Base-by-base conservation (phyloP, 2,329 filamentous ascomycete genomes). In the Fusarium liriodendri region DNA sequence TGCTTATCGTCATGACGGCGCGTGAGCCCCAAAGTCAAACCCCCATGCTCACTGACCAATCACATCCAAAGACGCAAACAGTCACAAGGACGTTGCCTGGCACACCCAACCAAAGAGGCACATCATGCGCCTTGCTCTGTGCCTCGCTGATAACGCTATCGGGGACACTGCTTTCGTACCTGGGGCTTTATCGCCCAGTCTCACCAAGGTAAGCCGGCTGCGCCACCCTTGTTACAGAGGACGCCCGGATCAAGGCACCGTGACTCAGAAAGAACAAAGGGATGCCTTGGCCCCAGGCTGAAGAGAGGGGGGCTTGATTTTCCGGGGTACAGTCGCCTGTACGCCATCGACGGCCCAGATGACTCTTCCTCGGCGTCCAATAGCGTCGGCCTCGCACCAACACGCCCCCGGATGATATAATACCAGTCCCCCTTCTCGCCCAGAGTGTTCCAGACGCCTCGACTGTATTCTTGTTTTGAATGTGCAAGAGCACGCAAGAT, bases 401-500 rank as follows among this genome's bases (percentile, higher is more conserved):
- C 62, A 70, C 66, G 68, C 71, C 60, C 71, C 73, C 64, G 37
- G 60, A 65, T 72, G 70, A 78, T 69, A 77, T 76, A 78, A 77
- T 73, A 45, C 65, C 66, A 68, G 66, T 37, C 25, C 72, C 65
- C 65, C 67, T 55, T 59, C 47, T 32, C 66, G 40, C 62, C 62
- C 62, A 55, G 67, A 65, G 54, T 60, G 67, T 77, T 78, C 76
- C 58, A 77, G 76, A 66, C 57, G 64, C 32, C 72, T 78, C 75
- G 60, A 18, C 59, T 47, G 54, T 70, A 64, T 78, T 77, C 76
- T 37, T 45, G 38, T 33, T 64, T 29, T 38, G 8, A 59, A 20
- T 25, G 40, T 62, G 62, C 61, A 70, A 70, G 45, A 77, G 75
- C 76, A 78, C 76, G 76, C 76, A 77, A 78, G 68, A n/a, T 32